Percentiles rank a stretch among this genome's conserved stretches.
These are phyloP conservation scores for Botrytis medusae DNA, from an alignment of 2,329 filamentous ascomycete species.

Conservation along the genomic window DNA sequence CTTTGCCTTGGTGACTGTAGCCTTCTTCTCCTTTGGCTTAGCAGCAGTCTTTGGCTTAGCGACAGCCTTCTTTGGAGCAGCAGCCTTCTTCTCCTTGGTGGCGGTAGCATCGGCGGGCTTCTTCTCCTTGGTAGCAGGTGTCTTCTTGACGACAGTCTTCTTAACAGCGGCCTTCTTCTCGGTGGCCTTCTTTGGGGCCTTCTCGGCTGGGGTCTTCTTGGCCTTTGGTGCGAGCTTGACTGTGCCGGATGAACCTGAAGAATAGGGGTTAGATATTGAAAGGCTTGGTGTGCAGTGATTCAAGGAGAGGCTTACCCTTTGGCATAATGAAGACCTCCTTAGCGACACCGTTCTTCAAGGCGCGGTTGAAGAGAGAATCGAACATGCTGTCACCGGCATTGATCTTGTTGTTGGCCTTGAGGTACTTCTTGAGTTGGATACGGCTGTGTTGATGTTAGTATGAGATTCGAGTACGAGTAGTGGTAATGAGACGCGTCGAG, in stretches of 20 bases:
- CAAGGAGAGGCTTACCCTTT: conserved; percentile 59
- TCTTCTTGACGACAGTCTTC: conserved; percentile 40
- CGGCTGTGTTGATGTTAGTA: conserved; percentile 45
- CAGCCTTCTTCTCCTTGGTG: conserved; percentile 22
- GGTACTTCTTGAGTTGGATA: conserved; percentile 74
- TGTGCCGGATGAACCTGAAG: conserved; percentile 63
- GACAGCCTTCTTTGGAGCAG: conserved; percentile 24
- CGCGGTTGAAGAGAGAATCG: conserved; percentile 68
- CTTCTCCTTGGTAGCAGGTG: conserved; percentile 49
- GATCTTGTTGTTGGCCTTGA: conserved; percentile 69
- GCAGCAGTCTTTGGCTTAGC: conserved; percentile 42
- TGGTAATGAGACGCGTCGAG: conserved; percentile 32
- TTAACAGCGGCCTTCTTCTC: conserved; percentile 44
- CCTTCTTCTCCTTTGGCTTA: conserved; percentile 25
- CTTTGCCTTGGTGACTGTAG: conserved; percentile 34
- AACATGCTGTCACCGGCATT: conserved; percentile 57
- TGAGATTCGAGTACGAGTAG: neutral
- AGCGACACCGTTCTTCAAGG: conserved; percentile 65
- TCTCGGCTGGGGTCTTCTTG: conserved; percentile 30
- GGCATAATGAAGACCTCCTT: conserved; percentile 68
- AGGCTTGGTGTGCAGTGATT: neutral
- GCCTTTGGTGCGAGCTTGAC: conserved; percentile 58
- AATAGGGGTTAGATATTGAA: conserved; percentile 31
- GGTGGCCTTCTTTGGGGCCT: conserved; percentile 39
- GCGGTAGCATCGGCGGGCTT: conserved; percentile 29